phyloP scores from a whole-genome alignment of 2,329 filamentous ascomycete genomes.

The Neoascochyta sp. region DNA sequence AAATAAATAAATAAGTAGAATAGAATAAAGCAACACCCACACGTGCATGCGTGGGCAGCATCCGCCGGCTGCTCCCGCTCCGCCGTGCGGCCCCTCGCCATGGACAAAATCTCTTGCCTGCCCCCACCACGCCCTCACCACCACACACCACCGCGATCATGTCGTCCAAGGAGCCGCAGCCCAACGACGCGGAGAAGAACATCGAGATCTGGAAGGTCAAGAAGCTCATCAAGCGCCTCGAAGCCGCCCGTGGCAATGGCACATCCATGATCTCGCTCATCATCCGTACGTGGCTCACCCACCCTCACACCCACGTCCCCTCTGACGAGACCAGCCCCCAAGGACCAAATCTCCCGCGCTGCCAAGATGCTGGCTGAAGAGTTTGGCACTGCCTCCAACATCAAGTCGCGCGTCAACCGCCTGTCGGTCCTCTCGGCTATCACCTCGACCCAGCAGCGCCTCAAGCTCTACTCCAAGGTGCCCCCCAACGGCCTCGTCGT shows the following conservation, averaged over 20 bases:
- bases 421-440: constrained; percentile 97
- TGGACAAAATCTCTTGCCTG: constrained; percentile 3
- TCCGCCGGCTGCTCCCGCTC: too few species aligned
- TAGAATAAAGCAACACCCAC: too few species aligned
- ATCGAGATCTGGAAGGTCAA: constrained; percentile 96
- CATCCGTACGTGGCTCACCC: constrained; percentile 65
- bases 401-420: constrained; percentile 98
- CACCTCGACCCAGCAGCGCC: constrained; percentile 96
- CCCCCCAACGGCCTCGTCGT: constrained; percentile 96
- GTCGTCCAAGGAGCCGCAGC: constrained; percentile 50
- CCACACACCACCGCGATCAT: constrained; percentile 28
- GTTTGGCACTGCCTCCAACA: constrained; percentile 98
- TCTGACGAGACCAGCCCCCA: constrained; percentile 64
- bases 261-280: constrained; percentile 99
- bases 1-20: too few species aligned
- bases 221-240: constrained; percentile 98
- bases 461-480: constrained; percentile 99
- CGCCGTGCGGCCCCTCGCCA: too few species aligned
- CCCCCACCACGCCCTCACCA: constrained; percentile 6
- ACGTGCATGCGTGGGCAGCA: too few species aligned
- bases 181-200: constrained; percentile 97
- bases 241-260: constrained; percentile 95
- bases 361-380: constrained; percentile 99
- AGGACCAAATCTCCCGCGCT: constrained; percentile 93
- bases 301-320: constrained; percentile 2